Evolutionary conservation across 2,329 filamentous ascomycete genomes (phyloP).

Genomic region (Pseudogymnoascus sp.): DNA sequence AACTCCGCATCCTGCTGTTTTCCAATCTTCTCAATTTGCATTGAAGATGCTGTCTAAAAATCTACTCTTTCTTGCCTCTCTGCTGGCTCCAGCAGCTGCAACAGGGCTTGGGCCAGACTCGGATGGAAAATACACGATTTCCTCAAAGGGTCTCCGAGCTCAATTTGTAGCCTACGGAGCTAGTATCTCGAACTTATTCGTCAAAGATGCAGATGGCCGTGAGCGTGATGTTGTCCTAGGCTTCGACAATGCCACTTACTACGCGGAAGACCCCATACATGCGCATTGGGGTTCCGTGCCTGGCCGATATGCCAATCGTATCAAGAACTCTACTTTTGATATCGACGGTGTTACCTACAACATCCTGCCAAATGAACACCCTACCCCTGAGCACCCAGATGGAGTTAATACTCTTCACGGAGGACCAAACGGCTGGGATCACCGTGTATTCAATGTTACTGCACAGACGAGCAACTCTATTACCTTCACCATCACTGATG

Average conservation of each 20-base stretch:
- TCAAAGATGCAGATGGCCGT: slow-evolving; percentile 62
- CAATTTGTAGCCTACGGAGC: slow-evolving; percentile 71
- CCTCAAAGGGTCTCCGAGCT: slow-evolving; percentile 59
- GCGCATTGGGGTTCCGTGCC: slow-evolving; percentile 68
- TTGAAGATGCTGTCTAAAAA: slow-evolving; percentile 21
- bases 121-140: slow-evolving; percentile 67
- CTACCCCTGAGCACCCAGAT: slow-evolving; percentile 42
- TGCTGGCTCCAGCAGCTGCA: slow-evolving; percentile 13
- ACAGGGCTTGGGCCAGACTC: slow-evolving; percentile 41
- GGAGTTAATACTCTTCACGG: slow-evolving; percentile 64
- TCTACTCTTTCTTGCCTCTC: slow-evolving; percentile 17
- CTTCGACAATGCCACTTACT: slow-evolving; percentile 71
- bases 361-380: slow-evolving; percentile 58
- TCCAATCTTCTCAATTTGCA: neutral
- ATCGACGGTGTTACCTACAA: slow-evolving; percentile 59
- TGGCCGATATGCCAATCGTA: slow-evolving; percentile 74
- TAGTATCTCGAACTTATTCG: slow-evolving; percentile 63
- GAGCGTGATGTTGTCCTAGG: slow-evolving; percentile 66
- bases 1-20: neutral
- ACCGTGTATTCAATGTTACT: slow-evolving; percentile 70
- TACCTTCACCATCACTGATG: slow-evolving; percentile 69
- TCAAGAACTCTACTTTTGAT: slow-evolving; percentile 67
- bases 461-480: slow-evolving; percentile 60
- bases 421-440: slow-evolving; percentile 68
- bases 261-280: slow-evolving; percentile 57